A percentile compares a stretch with the other conserved stretches of the same genome.
phyloP scores from a whole-genome alignment of 371 early-diverging fungal species.

The Mortierella sp. region DNA sequence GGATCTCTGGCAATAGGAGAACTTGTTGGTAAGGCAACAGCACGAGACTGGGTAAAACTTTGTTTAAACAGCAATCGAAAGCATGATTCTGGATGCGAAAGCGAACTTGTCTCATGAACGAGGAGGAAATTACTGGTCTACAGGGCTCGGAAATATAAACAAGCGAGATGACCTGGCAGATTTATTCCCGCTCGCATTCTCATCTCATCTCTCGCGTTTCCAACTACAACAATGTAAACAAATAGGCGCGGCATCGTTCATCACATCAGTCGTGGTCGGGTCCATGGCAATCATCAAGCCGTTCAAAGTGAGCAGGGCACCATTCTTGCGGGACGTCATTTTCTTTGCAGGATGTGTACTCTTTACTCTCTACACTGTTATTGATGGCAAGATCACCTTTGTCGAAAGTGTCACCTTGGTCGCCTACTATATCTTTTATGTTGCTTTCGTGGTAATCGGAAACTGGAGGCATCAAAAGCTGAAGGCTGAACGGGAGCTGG shows the following conservation, averaged over 20 bases:
- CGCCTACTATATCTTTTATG: conserved; percentile 72
- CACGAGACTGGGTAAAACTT: not conserved
- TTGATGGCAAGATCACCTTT: conserved; percentile 76
- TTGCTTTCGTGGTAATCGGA: conserved; percentile 70
- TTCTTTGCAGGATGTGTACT: conserved; percentile 82
- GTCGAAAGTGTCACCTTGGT: conserved; percentile 73
- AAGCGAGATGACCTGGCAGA: not conserved
- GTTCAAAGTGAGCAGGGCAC: conserved; percentile 74
- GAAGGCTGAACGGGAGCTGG: conserved; percentile 38
- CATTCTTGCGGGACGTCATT: conserved; percentile 81
- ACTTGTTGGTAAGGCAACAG: conserved; percentile 70
- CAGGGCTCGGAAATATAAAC: not conserved
- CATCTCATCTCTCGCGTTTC: not conserved
- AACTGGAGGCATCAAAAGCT: conserved; percentile 66
- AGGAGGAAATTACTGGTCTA: not conserved
- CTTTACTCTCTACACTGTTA: conserved; percentile 69
- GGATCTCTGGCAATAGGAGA: conserved; percentile 88
- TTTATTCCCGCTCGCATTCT: too few relatives aligned
- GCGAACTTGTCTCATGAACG: not conserved
- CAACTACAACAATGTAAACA: not conserved
- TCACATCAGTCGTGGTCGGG: conserved; percentile 84
- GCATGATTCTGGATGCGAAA: not conserved
- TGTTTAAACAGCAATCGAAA: not conserved
- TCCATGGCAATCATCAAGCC: conserved; percentile 83
- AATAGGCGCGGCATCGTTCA: conserved; percentile 78